Conservation (phyloP, 805 yeast species). For the Kuraishia capsulata region DNA sequence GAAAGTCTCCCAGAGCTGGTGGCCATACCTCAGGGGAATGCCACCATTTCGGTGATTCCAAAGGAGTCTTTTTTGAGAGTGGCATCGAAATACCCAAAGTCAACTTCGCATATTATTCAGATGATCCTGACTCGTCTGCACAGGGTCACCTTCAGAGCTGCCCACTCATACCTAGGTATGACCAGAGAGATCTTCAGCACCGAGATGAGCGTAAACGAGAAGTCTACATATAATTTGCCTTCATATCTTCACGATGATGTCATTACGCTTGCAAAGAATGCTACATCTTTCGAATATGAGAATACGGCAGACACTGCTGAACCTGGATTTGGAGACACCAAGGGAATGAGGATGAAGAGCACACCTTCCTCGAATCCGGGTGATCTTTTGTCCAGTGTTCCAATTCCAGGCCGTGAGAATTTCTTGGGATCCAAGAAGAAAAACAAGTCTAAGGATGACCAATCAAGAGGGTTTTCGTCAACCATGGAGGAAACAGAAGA, state of each 20-base stretch:
- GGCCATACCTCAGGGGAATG: constrained; percentile 64
- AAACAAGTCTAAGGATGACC: constrained; percentile 10
- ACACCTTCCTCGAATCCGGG: constrained; percentile 56
- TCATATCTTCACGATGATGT: constrained; percentile 52
- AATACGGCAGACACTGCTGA: neutral
- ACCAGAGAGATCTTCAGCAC: constrained; percentile 74
- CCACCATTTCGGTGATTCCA: constrained; percentile 91
- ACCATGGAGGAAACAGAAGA: constrained; percentile 67
- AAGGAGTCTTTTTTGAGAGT: constrained; percentile 69
- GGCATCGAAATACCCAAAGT: constrained; percentile 69
- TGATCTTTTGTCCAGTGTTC: constrained; percentile 75
- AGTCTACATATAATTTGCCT: constrained; percentile 45
- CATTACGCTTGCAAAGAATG: constrained; percentile 10
- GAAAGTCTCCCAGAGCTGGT: constrained; percentile 28
- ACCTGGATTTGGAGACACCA: neutral
- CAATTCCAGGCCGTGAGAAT: constrained; percentile 36
- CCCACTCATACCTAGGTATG: constrained; percentile 77
- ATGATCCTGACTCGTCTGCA: constrained; percentile 82
- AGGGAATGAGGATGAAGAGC: neutral
- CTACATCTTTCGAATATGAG: neutral
- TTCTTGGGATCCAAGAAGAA: neutral
- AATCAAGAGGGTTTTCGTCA: constrained; percentile 32
- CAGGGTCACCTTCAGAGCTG: constrained; percentile 86
- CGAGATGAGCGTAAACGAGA: constrained; percentile 56
- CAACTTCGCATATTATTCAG: constrained; percentile 90